Base-by-base conservation (phyloP, 179 eudicot genomes). In the Actinidia polygama region DNA sequence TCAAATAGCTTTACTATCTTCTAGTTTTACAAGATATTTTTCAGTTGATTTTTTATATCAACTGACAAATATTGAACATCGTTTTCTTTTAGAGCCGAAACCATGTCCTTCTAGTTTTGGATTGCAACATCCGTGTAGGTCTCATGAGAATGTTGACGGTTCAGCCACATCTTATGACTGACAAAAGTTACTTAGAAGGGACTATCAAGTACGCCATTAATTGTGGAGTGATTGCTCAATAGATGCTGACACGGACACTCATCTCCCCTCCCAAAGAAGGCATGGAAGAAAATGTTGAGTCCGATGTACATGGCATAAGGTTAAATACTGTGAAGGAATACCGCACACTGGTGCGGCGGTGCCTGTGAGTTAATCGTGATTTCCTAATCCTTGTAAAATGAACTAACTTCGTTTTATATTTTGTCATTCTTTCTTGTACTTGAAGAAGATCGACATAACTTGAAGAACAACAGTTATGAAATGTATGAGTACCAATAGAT, bases 181-280 rank as follows among this genome's bases (percentile, higher is more conserved):
- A 96, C 84, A 91, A 86, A 87, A 90, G 81, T 26, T 95, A 92
- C 87, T 84, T 96, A 81, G 94, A 93, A 83, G 92, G 80, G 19
- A 36, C 91, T 26, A 77, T 96, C 77, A 91, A 89, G 75, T 93
- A 90, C 84, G 98, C 98, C 19, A 84, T 96, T 57, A 90, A 85
- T 80, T 92, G 98, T 62, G 99, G 99, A 30, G 94, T 95, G 59
- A 86, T 88, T 58, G 97, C 92, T 61, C 99, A 95, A 78, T 95
- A 98, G 99, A 82, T 89, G 57, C 88, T 84, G 76, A 93, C 90
- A 10, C 88, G 93, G 63, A 86, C 81, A 16, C 87, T 87, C 40
- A 98, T 97, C 23, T 95, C 74, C 86, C 99, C 99, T 76, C 89
- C 95, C 30, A 92, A 86, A 83, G 95, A 91, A 84, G 99, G 87